Base-by-base conservation (phyloP, 2,329 filamentous ascomycete species). In the Zasmidium angulare region DNA sequence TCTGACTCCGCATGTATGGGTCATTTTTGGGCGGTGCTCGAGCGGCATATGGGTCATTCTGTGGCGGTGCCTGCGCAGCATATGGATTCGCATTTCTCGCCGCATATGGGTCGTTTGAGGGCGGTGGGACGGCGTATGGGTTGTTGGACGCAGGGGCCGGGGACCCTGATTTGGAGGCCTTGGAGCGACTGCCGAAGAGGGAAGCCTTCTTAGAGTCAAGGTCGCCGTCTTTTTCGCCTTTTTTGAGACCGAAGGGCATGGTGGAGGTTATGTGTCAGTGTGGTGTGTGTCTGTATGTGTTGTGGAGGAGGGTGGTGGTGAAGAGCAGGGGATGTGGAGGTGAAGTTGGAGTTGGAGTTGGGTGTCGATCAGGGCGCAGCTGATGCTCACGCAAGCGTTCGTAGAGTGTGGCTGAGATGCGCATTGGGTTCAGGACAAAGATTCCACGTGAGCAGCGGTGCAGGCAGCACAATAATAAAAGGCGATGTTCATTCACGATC, bases 181-280 rank as follows among this genome's bases (percentile, higher is more conserved):
- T 85, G 53, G 78, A 80, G 63, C 81, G 77, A 64, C 77, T 77
- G 64, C 84, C 83, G 67, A 87, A 87, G 29, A 87, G 81, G n/a
- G 83, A 82, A 58, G 76, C 77, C 72, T 84, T 82, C 71, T 78
- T 80, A 43, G 75, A 74, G 59, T 82, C 77, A 50, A 82, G 80
- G 63, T 82, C 82, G 68, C 76, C 80, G 61, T 78, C 77, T 64
- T 78, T 78, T 62, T 77, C 72, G 20, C 31, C 20, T 46, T 53
- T 53, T 22, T 53, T 53, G 49, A 50, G 49, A 11, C 51, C 51
- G 21, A 53, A 53, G 2, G 51, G 51, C 51, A 53, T 53, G 19
- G 36, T 43, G 50, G 36, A n/a, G 49, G n/a, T n/a, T n/a, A n/a
- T n/a, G 26, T 24, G 6, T 19, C 24, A 17, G 7, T 17, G 49